A percentile compares a stretch with the other conserved stretches of the same genome.
phyloP scores from a whole-genome alignment of 345 rosid genomes.

The Gossypium turneri region DNA sequence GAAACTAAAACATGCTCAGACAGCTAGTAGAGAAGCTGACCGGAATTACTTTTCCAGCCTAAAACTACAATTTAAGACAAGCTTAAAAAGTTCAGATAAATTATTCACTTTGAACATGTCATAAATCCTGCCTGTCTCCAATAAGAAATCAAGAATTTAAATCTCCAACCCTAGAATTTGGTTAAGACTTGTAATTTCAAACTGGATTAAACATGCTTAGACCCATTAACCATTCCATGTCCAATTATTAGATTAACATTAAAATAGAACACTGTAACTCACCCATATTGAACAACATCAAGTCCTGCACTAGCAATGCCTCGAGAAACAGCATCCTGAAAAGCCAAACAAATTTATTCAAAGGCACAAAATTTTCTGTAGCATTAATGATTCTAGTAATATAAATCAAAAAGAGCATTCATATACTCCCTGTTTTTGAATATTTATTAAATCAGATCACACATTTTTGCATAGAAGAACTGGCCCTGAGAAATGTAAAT shows the following conservation, averaged over 20 bases:
- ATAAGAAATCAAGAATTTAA: neutral
- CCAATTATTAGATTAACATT: neutral
- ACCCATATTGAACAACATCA: constrained; percentile 91
- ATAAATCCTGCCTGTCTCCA: neutral
- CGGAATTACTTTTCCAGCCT: neutral
- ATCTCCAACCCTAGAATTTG: neutral
- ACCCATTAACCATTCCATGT: neutral
- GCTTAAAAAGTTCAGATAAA: neutral
- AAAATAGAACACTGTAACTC: constrained; percentile 26
- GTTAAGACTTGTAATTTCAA: neutral
- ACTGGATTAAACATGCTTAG: neutral
- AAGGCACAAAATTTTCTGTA: neutral
- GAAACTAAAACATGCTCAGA: neutral
- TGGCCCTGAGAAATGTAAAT: neutral
- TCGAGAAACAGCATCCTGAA: constrained; percentile 85
- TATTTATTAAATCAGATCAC: neutral
- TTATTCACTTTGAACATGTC: neutral
- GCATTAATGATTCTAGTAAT: neutral
- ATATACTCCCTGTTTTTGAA: neutral
- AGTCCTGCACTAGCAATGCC: constrained; percentile 69
- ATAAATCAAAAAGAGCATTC: neutral
- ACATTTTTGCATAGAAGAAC: neutral
- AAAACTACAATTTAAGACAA: neutral
- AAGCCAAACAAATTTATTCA: constrained; percentile 13
- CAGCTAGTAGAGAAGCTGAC: neutral